Base-by-base conservation (phyloP, 345 rosid species). In the Eucalyptus decipiens region DNA sequence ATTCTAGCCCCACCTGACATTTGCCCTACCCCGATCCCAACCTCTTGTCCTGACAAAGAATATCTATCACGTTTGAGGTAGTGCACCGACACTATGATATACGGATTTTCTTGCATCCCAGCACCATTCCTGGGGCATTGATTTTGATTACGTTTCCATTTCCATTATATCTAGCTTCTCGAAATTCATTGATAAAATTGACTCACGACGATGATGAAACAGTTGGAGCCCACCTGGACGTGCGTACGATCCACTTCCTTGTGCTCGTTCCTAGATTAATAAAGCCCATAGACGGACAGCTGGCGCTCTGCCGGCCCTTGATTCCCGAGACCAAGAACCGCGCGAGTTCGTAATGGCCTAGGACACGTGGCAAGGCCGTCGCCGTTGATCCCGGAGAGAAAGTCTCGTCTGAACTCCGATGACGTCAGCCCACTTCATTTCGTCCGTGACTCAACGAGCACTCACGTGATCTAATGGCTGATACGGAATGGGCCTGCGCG, bases 11-110 rank as follows among this genome's bases (percentile, higher is more conserved):
- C 3, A 11, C 23, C 4, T 34, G 1, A 9, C 24, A 4, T 37
- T 65, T 2, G 40, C 23, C 11, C 6, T 0, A 1, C 40, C 40
- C 9, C 2, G 1, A 16, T n/a, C 80, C 80, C 11, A n/a, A 6
- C 43, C 80, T 69, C 13, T 69, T 34, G 7, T 40, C 7, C 3
- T 1, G 3, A 3, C 2, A 11, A 72, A 11, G 9, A 4, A 7
- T 15, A n/a, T 30, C 1, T 12, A 13, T 62, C 9, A 1, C 1
- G 4, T 62, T 62, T 1, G 21, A 65, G 72, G 37, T 0, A 3
- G 45, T 1, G 15, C 8, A 0, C 8, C 9, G 8, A 69, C 80
- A 32, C 23, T 19, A 8, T 3, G 6, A 7, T 0, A 1, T 32
- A 16, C 3, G 2, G 4, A 17, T 16, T 32, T 17, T 67, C 42